Evolutionary conservation across 2,329 filamentous ascomycete species (phyloP).

Genomic region (Elsinoe batatas): DNA sequence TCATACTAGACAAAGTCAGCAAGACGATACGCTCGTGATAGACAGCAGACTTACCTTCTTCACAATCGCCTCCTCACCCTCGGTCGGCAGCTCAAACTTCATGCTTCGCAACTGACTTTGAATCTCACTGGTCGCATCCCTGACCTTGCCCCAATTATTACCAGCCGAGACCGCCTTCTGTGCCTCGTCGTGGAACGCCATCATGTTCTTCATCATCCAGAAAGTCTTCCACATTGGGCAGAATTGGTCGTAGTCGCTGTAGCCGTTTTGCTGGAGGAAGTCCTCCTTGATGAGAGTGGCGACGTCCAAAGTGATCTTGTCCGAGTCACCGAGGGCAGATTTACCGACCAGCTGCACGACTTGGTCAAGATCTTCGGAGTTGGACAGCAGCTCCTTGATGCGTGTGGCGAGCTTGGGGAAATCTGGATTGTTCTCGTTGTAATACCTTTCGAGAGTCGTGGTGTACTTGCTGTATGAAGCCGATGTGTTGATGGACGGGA

Average conservation of each 20-base stretch:
- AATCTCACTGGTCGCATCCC: conserved; percentile 79
- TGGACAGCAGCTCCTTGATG: conserved; percentile 85
- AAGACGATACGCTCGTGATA: conserved; percentile 12
- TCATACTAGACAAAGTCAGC: conserved; percentile 63
- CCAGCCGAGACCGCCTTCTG: conserved; percentile 92
- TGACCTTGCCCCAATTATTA: conserved; percentile 83
- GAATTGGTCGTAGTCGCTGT: conserved; percentile 98
- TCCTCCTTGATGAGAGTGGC: conserved; percentile 92
- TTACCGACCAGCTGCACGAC: conserved; percentile 98
- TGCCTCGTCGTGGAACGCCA: conserved; percentile 93
- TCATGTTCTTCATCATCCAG: conserved; percentile 99
- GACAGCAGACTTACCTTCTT: conserved; percentile 59
- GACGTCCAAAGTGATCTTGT: conserved; percentile 97
- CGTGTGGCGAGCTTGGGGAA: conserved; percentile 89
- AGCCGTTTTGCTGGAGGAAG: conserved; percentile 97
- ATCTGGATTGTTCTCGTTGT: conserved; percentile 85
- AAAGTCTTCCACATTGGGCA: conserved; percentile 99
- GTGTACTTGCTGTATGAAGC: conserved; percentile 97
- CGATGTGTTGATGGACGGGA: conserved; percentile 94
- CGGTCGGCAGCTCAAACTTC: conserved; percentile 90
- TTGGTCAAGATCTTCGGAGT: conserved; percentile 95
- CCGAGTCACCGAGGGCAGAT: conserved; percentile 85
- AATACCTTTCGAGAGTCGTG: conserved; percentile 77
- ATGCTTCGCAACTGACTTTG: conserved; percentile 78
- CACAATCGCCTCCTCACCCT: conserved; percentile 67